These are phyloP conservation scores for Phallus indusiatus DNA, from an alignment of 768 basidiomycete species.

Conservation along the genomic window DNA sequence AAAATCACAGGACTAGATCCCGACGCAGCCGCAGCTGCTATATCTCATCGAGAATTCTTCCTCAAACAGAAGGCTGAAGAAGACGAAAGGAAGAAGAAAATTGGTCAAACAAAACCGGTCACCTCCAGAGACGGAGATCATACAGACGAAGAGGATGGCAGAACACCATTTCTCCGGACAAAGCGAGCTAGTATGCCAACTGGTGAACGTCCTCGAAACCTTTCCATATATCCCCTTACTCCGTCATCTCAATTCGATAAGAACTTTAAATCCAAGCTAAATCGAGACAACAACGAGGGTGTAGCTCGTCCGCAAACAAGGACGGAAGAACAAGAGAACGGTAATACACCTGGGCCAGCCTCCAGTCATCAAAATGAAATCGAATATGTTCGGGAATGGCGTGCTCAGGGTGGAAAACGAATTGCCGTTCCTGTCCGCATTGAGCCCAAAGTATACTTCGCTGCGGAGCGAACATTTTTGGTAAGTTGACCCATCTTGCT, in stretches of 20 bases:
- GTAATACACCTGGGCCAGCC: constrained; percentile 16
- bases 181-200: constrained; percentile 13
- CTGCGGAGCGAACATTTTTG: constrained; percentile 88
- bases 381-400: constrained; percentile 44
- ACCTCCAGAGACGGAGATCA: constrained; percentile 18
- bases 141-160: constrained; percentile 23
- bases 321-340: constrained; percentile 29
- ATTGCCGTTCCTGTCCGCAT: constrained; percentile 93
- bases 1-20: constrained; percentile 68
- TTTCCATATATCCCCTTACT: constrained; percentile 83
- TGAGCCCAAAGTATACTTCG: constrained; percentile 98
- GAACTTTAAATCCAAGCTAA: constrained; percentile 61
- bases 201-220: constrained; percentile 17
- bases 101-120: constrained; percentile 19
- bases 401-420: constrained; percentile 75
- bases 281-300: constrained; percentile 22
- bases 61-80: constrained; percentile 39
- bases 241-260: constrained; percentile 79
- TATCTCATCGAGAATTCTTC: constrained; percentile 76
- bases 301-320: not conserved
- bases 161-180: constrained; percentile 29
- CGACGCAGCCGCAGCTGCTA: constrained; percentile 71
- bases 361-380: constrained; percentile 45
- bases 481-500: constrained; percentile 39
- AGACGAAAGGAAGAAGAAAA: constrained; percentile 13